Conservation (phyloP, 2,329 filamentous ascomycete genomes). For the Alternaria sp. region DNA sequence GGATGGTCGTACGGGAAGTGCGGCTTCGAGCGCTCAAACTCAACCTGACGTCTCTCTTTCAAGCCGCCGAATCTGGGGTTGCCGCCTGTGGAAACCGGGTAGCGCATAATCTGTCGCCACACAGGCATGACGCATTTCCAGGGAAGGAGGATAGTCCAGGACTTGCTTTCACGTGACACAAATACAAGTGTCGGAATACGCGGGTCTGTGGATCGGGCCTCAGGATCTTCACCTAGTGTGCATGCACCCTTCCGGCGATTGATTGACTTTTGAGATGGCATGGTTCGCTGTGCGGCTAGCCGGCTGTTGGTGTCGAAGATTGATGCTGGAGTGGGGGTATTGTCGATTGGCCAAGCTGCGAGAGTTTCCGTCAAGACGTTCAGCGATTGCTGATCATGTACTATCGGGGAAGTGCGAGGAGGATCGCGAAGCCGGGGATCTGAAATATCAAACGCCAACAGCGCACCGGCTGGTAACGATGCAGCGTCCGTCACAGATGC, state of each 20-base stretch:
- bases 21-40: conserved; percentile 77
- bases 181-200: conserved; percentile 78
- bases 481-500: conserved; percentile 56
- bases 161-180: conserved; percentile 62
- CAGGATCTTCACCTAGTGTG: conserved; percentile 67
- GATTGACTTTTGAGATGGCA: conserved; percentile 78
- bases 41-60: conserved; percentile 77
- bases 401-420: conserved; percentile 59
- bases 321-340: conserved; percentile 51
- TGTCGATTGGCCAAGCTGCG: conserved; percentile 71
- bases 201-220: conserved; percentile 67
- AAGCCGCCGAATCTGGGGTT: conserved; percentile 85
- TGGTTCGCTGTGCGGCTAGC: conserved; percentile 67
- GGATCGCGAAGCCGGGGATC: conserved; percentile 85
- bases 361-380: conserved; percentile 64
- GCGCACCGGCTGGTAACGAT: conserved; percentile 70
- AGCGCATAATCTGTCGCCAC: conserved; percentile 87
- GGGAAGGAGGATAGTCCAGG: conserved; percentile 84
- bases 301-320: conserved; percentile 75
- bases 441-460: conserved; percentile 74
- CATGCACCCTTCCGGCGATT: conserved; percentile 74
- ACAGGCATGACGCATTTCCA: conserved; percentile 88
- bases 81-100: conserved; percentile 77
- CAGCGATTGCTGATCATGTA: conserved; percentile 31
- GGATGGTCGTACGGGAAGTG: conserved; percentile 90